phyloP scores from a whole-genome alignment of 345 rosid genomes.

The Capsella bursapastoris region DNA sequence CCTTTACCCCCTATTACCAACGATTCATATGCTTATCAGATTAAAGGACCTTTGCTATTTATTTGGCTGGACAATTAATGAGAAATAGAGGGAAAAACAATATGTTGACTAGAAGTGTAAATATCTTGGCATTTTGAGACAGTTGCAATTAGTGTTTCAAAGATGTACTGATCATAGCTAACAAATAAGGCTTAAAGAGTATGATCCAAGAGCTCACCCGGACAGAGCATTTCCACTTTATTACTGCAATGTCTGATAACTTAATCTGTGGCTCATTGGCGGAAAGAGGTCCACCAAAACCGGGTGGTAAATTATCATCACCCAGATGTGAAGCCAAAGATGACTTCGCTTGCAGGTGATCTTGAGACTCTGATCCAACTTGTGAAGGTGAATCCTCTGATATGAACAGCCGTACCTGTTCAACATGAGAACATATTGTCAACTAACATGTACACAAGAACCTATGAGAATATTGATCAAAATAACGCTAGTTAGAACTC shows the following conservation, averaged over 20 bases:
- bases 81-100: neutral
- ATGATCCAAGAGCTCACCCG: conserved; percentile 51
- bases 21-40: neutral
- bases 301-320: conserved; percentile 87
- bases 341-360: conserved; percentile 92
- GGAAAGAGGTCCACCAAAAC: conserved; percentile 75
- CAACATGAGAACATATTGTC: conserved; percentile 38
- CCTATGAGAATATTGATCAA: conserved; percentile 21
- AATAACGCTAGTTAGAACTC: conserved; percentile 12
- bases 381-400: conserved; percentile 92
- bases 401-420: conserved; percentile 77
- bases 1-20: neutral
- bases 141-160: conserved; percentile 8
- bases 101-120: neutral
- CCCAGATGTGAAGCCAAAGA: conserved; percentile 57
- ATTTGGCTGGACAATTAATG: neutral
- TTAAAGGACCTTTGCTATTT: neutral
- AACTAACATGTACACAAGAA: conserved; percentile 18
- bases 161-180: conserved; percentile 23
- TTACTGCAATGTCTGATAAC: conserved; percentile 69
- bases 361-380: conserved; percentile 80
- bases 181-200: neutral
- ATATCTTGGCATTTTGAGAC: conserved; percentile 6
- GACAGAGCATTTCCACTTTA: conserved; percentile 75
- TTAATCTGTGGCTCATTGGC: conserved; percentile 55